phyloP scores from a whole-genome alignment of 768 basidiomycete species.

The Tephrocybe sp. region DNA sequence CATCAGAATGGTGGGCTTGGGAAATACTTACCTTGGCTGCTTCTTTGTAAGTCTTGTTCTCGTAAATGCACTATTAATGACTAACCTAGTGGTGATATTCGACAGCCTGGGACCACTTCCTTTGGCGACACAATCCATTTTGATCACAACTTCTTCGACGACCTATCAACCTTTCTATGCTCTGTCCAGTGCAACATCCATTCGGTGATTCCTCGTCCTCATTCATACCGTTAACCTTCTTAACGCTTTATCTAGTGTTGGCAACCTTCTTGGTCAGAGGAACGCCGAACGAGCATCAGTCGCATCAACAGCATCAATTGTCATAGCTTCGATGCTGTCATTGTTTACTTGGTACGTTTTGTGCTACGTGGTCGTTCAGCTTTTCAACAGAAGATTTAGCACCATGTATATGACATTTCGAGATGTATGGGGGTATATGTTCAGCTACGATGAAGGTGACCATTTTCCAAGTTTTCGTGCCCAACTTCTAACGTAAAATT shows the following conservation, averaged over 20 bases:
- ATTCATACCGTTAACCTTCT: no score
- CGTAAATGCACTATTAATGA: not conserved
- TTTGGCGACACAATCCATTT: slow-evolving; percentile 84
- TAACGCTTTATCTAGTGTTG: not conserved
- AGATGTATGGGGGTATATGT: slow-evolving; percentile 65
- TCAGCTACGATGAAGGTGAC: slow-evolving; percentile 64
- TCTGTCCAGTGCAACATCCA: slow-evolving; percentile 75
- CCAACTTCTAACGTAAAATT: not conserved
- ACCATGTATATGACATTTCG: slow-evolving; percentile 54
- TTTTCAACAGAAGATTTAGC: slow-evolving; percentile 33
- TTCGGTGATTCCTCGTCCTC: slow-evolving; percentile 55
- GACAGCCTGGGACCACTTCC: slow-evolving; percentile 65
- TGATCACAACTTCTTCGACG: slow-evolving; percentile 67
- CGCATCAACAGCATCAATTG: slow-evolving; percentile 48
- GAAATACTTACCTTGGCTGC: slow-evolving; percentile 10
- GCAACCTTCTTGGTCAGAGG: not conserved
- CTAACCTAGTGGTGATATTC: not conserved
- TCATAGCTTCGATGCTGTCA: slow-evolving; percentile 48
- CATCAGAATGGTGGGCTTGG: slow-evolving; percentile 49
- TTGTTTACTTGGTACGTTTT: not conserved
- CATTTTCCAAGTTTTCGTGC: slow-evolving; percentile 7
- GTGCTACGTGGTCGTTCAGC: not conserved
- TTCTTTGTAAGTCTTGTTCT: slow-evolving; percentile 4
- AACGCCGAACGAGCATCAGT: not conserved
- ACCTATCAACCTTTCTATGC: slow-evolving; percentile 82